Percentiles rank a stretch among this genome's conserved stretches.
Evolutionary conservation across 768 basidiomycete species (phyloP).

Genomic region (Pulveroboletus sp.): DNA sequence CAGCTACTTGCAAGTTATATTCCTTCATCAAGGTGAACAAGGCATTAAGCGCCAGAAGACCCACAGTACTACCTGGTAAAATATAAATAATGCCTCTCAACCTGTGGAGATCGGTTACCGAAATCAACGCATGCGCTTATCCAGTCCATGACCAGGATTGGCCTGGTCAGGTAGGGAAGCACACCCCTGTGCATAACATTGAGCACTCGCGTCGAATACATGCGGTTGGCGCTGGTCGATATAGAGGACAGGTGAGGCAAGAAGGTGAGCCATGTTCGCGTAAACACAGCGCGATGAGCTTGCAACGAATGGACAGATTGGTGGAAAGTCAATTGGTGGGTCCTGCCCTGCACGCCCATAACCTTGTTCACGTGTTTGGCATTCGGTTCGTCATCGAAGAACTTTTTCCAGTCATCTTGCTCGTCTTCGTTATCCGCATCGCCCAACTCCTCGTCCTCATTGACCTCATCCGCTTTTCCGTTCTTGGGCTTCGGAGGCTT

Average conservation of each 20-base stretch:
- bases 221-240: conserved; percentile 29
- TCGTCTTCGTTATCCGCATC: conserved; percentile 43
- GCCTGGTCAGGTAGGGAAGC: conserved; percentile 77
- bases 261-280: conserved; percentile 74
- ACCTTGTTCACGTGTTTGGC: conserved; percentile 35
- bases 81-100: not conserved
- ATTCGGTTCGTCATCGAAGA: conserved; percentile 66
- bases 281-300: conserved; percentile 80
- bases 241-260: conserved; percentile 55
- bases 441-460: conserved; percentile 31
- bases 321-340: conserved; percentile 68
- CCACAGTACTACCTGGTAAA: conserved; percentile 70
- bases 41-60: conserved; percentile 87
- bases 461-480: conserved; percentile 38
- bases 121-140: conserved; percentile 78
- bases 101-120: conserved; percentile 44
- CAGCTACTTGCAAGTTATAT: conserved; percentile 78
- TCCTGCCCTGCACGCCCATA: conserved; percentile 40
- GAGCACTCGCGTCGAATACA: conserved; percentile 54
- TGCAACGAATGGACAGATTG: conserved; percentile 73
- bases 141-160: conserved; percentile 90
- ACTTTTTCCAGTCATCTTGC: conserved; percentile 71
- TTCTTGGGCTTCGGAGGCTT: conserved; percentile 54
- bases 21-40: conserved; percentile 88
- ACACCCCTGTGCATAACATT: conserved; percentile 82